These are phyloP conservation scores for Aaosphaeria arxii DNA, from an alignment of 2,329 filamentous ascomycete species.

Conservation along the genomic window DNA sequence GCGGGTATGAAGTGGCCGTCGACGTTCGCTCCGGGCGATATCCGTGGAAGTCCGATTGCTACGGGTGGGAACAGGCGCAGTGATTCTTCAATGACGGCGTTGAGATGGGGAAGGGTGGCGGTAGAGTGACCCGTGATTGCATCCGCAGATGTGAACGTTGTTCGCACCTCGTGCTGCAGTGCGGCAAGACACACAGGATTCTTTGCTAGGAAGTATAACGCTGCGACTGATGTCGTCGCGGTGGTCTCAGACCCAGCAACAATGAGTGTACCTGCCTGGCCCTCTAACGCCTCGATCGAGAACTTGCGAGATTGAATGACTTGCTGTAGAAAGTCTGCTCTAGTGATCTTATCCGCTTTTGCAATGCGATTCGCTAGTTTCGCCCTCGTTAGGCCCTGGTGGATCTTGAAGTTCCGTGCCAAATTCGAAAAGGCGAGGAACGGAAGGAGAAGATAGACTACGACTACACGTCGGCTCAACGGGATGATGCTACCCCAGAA, in stretches of 20 bases:
- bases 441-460: too few relatives aligned
- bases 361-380: too few relatives aligned
- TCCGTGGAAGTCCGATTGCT: slow-evolving; percentile 9
- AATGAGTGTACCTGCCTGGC: slow-evolving; percentile 16
- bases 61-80: slow-evolving; percentile 36
- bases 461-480: too few relatives aligned
- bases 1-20: slow-evolving; percentile 27
- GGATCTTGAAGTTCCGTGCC: too few relatives aligned
- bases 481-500: too few relatives aligned
- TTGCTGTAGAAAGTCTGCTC: too few relatives aligned
- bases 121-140: slow-evolving; percentile 5
- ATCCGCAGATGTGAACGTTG: slow-evolving; percentile 3
- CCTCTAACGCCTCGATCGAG: too few relatives aligned
- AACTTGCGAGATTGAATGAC: too few relatives aligned
- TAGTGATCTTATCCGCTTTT: too few relatives aligned
- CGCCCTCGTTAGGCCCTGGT: too few relatives aligned
- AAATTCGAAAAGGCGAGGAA: too few relatives aligned
- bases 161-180: slow-evolving; percentile 5
- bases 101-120: slow-evolving; percentile 19
- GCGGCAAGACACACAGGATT: slow-evolving; percentile 4
- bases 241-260: slow-evolving; percentile 39
- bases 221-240: slow-evolving; percentile 6
- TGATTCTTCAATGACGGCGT: background rate
- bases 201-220: slow-evolving; percentile 4
- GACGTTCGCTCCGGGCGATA: slow-evolving; percentile 24